Evolutionary conservation across 148 eudicot genomes (phyloP), one percentile per base, ranked within the genome.

Genomic region (Camellia sinensis): DNA sequence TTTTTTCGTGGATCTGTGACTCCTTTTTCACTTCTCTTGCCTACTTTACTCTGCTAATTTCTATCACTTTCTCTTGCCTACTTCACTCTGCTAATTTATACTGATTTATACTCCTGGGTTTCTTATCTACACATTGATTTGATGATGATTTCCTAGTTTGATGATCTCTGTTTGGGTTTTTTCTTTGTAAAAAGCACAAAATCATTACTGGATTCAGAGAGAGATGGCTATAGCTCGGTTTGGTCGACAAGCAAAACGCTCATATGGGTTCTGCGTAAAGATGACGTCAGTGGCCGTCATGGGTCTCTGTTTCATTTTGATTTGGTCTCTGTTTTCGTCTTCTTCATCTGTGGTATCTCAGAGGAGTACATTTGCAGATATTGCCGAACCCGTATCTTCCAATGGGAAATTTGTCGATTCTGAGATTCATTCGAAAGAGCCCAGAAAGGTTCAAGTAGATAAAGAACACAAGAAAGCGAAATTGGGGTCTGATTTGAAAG

Each of bases 301-400:
- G 87, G 99, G 99, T 79, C 74, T 96, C 77, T 94, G 97, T 84
- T 96, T 96, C 82, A 82, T 96, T 14, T 80, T 94, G 56, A 83
- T 91, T 64, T 96, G 99, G 99, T 90, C 90, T 57, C 78, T 91
- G 11, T 92, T 92, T 80, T 96, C 98, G 7, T 81, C 92, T 50
- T 88, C 95, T 52, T 88, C 92, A 78, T 86, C 91, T 19, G 85
- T 93, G 21, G 77, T 81, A 37, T 82, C 87, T 70, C 97, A 89
- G 74, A 96, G 99, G 75, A 91, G 88, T 56, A 94, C 91, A 64
- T 96, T 96, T 66, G 89, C 83, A 76, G 95, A 91, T 40, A 86
- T 93, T 69, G 82, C 90, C 77, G 90, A 85, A 60, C 90, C 94
- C 1, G 79, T 85, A 18, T 77, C 91, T 7, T 78, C 80, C 61